Evolutionary conservation across 106 monocot genomes (phyloP), one percentile per base, ranked within the genome.

Genomic region (Dioscorea alata): DNA sequence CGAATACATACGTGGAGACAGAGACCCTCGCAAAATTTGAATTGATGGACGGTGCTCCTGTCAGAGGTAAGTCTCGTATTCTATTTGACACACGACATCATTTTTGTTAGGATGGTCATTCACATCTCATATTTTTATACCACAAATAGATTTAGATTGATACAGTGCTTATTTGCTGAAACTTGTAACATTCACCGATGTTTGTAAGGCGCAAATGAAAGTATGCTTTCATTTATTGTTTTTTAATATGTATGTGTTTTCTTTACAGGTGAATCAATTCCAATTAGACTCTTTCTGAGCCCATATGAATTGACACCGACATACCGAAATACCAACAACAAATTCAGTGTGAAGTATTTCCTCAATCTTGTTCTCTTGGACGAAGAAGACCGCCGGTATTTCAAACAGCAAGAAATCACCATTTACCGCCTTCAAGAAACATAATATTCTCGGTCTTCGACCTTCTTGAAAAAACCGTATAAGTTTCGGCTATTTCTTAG

Each of bases 1-100:
- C 90, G 52, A 90, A 86, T 72, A 87, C 90, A 49, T 94, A 94
- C 49, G 90, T 94, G 69, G 94, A 94, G 75, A 94, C 94, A 48
- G 94, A 94, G 74, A 94, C 94, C 5, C 85, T 94, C 32, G 90
- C 94, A 66, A 94, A 90, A 75, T 94, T 85, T 83, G 94, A 94
- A 65, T 61, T 88, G 74, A 88, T 94, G 94, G 94, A 90, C 74
- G 90, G 94, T 64, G 94, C 94, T 68, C 94, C 90, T 69, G 94
- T 90, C 25, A 79, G 90, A 90, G 94, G 90, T 94, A 81, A 5
- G 42, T 5, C 42, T 42, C 42, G 6, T 42, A 8, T 42, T 42
- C 42, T 42, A 42, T 61, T 6, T 60, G 53, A 17, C 17, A 56
- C 54, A 32, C 67, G 49, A 13, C 1, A 12, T 19, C 28, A 28